Percentiles rank a stretch among this genome's conserved stretches.
Conservation (phyloP, 169 alveolate genomes). For the Miamiensis avidus region DNA sequence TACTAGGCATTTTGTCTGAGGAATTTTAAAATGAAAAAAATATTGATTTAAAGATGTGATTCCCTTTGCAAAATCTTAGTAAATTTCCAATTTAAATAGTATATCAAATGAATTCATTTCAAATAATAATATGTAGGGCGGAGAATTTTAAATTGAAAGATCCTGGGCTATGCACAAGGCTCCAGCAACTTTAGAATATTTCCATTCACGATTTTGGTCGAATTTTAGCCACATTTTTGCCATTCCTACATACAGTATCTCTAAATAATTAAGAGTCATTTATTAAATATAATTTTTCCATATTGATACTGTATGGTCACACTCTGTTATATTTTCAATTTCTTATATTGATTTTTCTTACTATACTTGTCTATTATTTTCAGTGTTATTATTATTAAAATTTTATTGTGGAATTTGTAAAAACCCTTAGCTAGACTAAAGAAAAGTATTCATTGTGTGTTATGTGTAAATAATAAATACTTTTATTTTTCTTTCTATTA, state of each 20-base stretch:
- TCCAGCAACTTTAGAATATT: not conserved
- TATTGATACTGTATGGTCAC: not conserved
- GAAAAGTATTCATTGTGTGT: no score
- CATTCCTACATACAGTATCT: not conserved
- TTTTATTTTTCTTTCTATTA: no score
- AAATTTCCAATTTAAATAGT: not conserved
- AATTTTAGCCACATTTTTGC: not conserved
- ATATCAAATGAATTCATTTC: not conserved
- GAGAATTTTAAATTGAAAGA: no score
- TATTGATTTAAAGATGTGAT: not conserved
- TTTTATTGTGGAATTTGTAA: no score
- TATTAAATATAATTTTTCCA: not conserved
- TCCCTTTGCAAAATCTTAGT: not conserved
- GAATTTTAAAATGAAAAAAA: not conserved
- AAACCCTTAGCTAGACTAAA: no score
- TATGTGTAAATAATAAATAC: no score
- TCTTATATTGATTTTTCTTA: not conserved
- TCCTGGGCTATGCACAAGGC: not conserved
- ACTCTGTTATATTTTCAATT: not conserved
- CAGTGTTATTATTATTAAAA: no score
- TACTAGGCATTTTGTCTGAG: not conserved
- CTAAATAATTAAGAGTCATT: not conserved
- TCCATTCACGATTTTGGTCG: not conserved
- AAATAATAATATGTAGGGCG: not conserved
- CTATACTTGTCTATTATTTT: no score